phyloP scores from a whole-genome alignment of 371 early-diverging fungal genomes.

The Mucor piriformis region DNA sequence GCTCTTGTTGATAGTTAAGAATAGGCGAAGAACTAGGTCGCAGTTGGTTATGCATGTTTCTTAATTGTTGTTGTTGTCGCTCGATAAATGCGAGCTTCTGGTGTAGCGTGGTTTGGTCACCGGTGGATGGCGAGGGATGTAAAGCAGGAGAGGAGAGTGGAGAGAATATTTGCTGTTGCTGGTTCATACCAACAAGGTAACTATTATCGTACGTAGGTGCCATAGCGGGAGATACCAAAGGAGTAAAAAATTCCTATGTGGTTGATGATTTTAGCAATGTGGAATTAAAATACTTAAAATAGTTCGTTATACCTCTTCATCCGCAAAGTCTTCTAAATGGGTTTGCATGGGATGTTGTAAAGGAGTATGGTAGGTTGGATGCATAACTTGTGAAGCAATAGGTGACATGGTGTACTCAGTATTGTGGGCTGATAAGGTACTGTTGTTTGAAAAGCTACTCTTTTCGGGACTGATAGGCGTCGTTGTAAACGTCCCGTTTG shows the following conservation, averaged over 20 bases:
- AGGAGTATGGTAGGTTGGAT: slow-evolving; percentile 29
- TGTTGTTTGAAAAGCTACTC: slow-evolving; percentile 37
- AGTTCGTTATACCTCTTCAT: slow-evolving; percentile 50
- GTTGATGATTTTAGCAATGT: too few relatives aligned
- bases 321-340: slow-evolving; percentile 22
- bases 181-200: slow-evolving; percentile 34
- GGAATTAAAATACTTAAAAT: too few relatives aligned
- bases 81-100: slow-evolving; percentile 51
- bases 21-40: slow-evolving; percentile 6
- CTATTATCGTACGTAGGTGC: slow-evolving; percentile 61
- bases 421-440: slow-evolving; percentile 40
- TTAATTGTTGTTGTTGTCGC: slow-evolving; percentile 53
- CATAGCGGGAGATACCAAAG: slow-evolving; percentile 75
- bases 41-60: slow-evolving; percentile 34
- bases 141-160: slow-evolving; percentile 75
- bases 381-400: slow-evolving; percentile 19
- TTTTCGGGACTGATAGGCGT: slow-evolving; percentile 47
- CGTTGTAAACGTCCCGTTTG: slow-evolving; percentile 7
- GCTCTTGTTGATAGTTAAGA: background rate
- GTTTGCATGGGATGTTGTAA: slow-evolving; percentile 20
- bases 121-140: slow-evolving; percentile 45
- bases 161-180: slow-evolving; percentile 49
- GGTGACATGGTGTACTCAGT: slow-evolving; percentile 51
- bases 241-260: slow-evolving; percentile 70
- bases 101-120: slow-evolving; percentile 28